A percentile compares a stretch with the other conserved stretches of the same genome.
Evolutionary conservation across 2,329 filamentous ascomycete genomes (phyloP).

Genomic region (Curvularia lunata): DNA sequence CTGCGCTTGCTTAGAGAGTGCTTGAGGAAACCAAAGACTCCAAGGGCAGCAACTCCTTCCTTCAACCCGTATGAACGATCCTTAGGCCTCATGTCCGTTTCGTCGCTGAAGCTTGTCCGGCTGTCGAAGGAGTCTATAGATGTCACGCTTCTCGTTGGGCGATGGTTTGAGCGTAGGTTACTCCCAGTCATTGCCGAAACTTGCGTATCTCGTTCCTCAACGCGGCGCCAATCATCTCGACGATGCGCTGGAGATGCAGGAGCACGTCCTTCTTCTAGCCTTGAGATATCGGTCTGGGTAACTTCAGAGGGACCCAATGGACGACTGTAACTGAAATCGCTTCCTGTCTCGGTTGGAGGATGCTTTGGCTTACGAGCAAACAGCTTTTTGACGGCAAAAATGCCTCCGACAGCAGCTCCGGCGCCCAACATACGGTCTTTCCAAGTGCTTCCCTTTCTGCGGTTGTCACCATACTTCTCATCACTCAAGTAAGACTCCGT

Average conservation of each 20-base stretch:
- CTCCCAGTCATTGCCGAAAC: constrained; percentile 55
- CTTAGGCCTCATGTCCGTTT: constrained; percentile 29
- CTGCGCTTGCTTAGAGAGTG: constrained; percentile 58
- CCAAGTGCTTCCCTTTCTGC: constrained; percentile 50
- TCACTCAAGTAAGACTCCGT: constrained; percentile 48
- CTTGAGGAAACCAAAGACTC: constrained; percentile 50
- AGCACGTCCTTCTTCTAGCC: constrained; percentile 61
- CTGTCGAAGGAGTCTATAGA: constrained; percentile 52
- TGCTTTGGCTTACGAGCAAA: constrained; percentile 61
- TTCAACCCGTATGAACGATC: constrained; percentile 48
- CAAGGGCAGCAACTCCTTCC: constrained; percentile 57
- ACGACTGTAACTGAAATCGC: constrained; percentile 60
- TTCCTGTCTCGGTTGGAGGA: constrained; percentile 56
- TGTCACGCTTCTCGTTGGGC: constrained; percentile 43
- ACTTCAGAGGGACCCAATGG: constrained; percentile 58
- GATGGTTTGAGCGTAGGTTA: constrained; percentile 47
- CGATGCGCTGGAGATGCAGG: constrained; percentile 53
- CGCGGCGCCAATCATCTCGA: constrained; percentile 44
- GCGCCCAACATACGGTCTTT: constrained; percentile 54
- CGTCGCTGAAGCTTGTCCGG: constrained; percentile 47
- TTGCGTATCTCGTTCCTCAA: constrained; percentile 48
- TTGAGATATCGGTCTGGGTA: constrained; percentile 56
- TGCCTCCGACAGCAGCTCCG: constrained; percentile 50
- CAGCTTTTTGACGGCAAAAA: constrained; percentile 60
- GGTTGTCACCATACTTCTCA: constrained; percentile 51